A percentile compares a stretch with the other conserved stretches of the same genome.
These are phyloP conservation scores for Heterobasidion irregulare DNA, from an alignment of 1,284 basidiomycete genomes.

Conservation along the genomic window DNA sequence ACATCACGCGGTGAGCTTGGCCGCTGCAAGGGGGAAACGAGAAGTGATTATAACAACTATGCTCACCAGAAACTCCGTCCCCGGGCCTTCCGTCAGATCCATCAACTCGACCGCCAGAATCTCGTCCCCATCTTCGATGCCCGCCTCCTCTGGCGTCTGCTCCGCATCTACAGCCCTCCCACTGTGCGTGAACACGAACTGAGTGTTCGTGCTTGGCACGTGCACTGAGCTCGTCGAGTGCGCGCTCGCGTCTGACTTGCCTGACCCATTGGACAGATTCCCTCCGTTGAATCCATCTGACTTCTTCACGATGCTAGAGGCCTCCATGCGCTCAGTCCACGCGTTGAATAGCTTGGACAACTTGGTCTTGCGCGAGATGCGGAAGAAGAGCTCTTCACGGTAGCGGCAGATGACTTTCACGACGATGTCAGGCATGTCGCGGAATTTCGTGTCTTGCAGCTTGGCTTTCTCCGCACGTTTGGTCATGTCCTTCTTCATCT, in stretches of 20 bases:
- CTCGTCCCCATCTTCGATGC: slow-evolving; percentile 78
- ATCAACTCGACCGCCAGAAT: slow-evolving; percentile 80
- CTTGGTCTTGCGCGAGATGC: slow-evolving; percentile 80
- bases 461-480: slow-evolving; percentile 69
- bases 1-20: slow-evolving; percentile 2
- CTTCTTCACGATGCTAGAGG: slow-evolving; percentile 13
- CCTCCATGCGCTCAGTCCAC: slow-evolving; percentile 83
- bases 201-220: slow-evolving; percentile 35
- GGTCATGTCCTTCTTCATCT: slow-evolving; percentile 71
- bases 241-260: slow-evolving; percentile 34
- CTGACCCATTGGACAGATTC: slow-evolving; percentile 32
- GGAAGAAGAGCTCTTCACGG: slow-evolving; percentile 81
- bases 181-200: slow-evolving; percentile 76
- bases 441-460: slow-evolving; percentile 66
- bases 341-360: slow-evolving; percentile 70
- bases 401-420: slow-evolving; percentile 81
- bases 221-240: slow-evolving; percentile 18
- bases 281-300: slow-evolving; percentile 14
- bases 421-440: slow-evolving; percentile 74
- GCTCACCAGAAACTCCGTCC: slow-evolving; percentile 55
- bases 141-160: slow-evolving; percentile 75
- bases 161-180: slow-evolving; percentile 67
- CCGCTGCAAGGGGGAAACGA: background rate
- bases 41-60: background rate
- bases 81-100: slow-evolving; percentile 68